Base-by-base conservation (phyloP, 495 filamentous ascomycete species). In the Xylaria bambusicola region DNA sequence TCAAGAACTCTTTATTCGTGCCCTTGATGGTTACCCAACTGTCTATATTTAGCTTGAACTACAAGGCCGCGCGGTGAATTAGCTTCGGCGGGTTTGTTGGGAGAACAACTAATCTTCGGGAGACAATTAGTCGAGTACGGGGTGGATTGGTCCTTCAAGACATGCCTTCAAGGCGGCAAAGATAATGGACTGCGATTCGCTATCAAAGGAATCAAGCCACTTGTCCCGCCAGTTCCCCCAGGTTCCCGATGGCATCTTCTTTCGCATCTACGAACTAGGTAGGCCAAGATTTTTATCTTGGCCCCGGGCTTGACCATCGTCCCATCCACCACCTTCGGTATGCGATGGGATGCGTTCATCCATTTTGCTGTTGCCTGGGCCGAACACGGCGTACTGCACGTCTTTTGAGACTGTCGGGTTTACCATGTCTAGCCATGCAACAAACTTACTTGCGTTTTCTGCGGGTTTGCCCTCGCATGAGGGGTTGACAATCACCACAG, bases 381-480 rank as follows among this genome's bases (percentile, higher is more conserved):
- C 87, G 68, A 87, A 90, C 7, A 87, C 81, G 2, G 86, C 82
- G 65, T 81, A 91, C 20, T 74, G 73, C 6, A 80, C 74, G 27
- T 77, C 82, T 38, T n/a, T 73, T 61, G 38, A 84, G 61, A 68
- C 50, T 79, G 79, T 71, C 33, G 17, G 53, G 27, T 23, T 56
- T 47, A 1, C 53, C 13, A 46, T 70, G 40, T 76, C 74, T 2
- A 90, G 63, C 86, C 86, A 89, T 52, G 80, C 72, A 33, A 88
- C 79, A 59, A 90, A 90, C 42, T 84, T 81, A 1, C 73, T 77
- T 0, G 87, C 87, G 50, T 91, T 89, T 60, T 89, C 86, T 0
- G 87, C 80, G 0, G 87, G 86, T 73, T 46, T 87, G 51, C 87
- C 86, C 86, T 68, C 82, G 69, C 62, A 88, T 69, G 68, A 88